These are phyloP conservation scores for Albugo candida DNA, from an alignment of 352 stramenopile genomes.

Conservation along the genomic window DNA sequence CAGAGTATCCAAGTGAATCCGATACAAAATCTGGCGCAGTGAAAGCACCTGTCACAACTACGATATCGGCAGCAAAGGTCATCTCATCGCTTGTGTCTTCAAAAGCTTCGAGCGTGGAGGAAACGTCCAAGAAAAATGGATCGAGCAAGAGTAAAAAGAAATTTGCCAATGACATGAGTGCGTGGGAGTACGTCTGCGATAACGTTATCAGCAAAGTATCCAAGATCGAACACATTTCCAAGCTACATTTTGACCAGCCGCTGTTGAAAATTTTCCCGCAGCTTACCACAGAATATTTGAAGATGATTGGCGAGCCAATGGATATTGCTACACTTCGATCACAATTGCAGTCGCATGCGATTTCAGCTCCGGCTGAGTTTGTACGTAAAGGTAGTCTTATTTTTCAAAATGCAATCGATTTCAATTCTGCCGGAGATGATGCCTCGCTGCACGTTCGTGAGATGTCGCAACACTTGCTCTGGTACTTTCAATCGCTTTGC, in stretches of 20 bases:
- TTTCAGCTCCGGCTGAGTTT: constrained; percentile 27
- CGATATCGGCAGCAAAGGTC: no score
- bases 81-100: not conserved
- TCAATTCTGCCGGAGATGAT: constrained; percentile 53
- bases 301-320: constrained; percentile 58
- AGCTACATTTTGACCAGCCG: constrained; percentile 64
- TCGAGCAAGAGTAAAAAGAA: no score
- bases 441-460: constrained; percentile 61
- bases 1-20: no score
- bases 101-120: not conserved
- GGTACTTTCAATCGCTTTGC: constrained; percentile 75
- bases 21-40: no score
- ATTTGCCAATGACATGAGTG: constrained; percentile 20
- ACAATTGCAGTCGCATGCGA: constrained; percentile 28
- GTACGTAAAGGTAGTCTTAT: constrained; percentile 49
- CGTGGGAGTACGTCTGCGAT: constrained; percentile 47
- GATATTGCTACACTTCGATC: constrained; percentile 55
- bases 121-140: no score
- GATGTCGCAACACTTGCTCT: constrained; percentile 56
- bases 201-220: constrained; percentile 41
- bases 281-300: constrained; percentile 33
- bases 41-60: no score
- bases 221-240: constrained; percentile 64
- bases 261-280: constrained; percentile 60
- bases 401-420: constrained; percentile 67